Conservation (phyloP, 2,329 filamentous ascomycete genomes). For the Paecilomyces niveus region DNA sequence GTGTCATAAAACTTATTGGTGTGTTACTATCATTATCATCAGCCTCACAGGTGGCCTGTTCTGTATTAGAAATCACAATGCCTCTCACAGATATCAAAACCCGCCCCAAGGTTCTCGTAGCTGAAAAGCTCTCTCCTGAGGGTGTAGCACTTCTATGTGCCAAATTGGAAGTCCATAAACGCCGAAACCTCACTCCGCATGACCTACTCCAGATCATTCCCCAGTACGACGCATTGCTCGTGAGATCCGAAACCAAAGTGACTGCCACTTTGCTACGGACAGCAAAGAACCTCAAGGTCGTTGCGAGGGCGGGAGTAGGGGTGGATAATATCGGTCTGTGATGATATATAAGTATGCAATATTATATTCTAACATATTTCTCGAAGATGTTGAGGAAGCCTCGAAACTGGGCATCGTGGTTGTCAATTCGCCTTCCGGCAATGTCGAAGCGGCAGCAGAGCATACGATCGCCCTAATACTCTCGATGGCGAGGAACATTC, state of each 20-base stretch:
- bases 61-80: conserved; percentile 8
- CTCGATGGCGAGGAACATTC: conserved; percentile 66
- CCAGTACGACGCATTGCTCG: conserved; percentile 67
- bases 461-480: conserved; percentile 70
- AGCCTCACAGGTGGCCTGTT: conserved; percentile 22
- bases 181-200: conserved; percentile 53
- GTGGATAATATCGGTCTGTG: conserved; percentile 65
- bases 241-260: conserved; percentile 76
- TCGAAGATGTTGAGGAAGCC: conserved; percentile 57
- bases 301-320: conserved; percentile 72
- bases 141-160: conserved; percentile 62
- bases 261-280: conserved; percentile 60
- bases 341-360: not conserved
- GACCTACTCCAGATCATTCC: conserved; percentile 62
- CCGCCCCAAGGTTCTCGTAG: conserved; percentile 58
- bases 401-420: conserved; percentile 70
- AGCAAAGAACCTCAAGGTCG: conserved; percentile 64
- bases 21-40: not conserved
- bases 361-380: not conserved
- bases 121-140: conserved; percentile 74
- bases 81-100: conserved; percentile 12
- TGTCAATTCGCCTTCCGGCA: conserved; percentile 71
- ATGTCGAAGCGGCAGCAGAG: conserved; percentile 73
- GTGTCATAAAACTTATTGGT: too few species aligned
- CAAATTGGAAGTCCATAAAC: conserved; percentile 63